A percentile compares a stretch with the other conserved stretches of the same genome.
These are phyloP conservation scores for Oryza australiensis DNA, from an alignment of 176 grass and related monocot genomes.

Conservation along the genomic window DNA sequence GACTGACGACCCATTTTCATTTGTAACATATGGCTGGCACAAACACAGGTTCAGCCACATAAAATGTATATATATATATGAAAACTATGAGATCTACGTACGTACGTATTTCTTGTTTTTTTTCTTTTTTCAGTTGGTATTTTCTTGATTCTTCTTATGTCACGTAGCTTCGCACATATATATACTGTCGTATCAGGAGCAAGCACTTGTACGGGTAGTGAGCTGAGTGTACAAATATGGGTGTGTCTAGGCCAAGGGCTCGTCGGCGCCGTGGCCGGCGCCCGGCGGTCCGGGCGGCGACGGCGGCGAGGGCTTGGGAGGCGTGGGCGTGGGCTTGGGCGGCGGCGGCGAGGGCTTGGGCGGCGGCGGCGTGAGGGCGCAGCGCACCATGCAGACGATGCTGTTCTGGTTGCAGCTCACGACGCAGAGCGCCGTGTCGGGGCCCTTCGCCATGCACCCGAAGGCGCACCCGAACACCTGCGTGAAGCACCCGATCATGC, in stretches of 20 bases:
- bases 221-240: not conserved
- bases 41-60: not conserved
- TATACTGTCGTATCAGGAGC: not conserved
- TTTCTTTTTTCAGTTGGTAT: not conserved
- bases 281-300: slow-evolving; percentile 18
- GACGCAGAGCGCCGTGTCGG: slow-evolving; percentile 48
- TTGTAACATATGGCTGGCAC: not conserved
- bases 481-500: slow-evolving; percentile 46
- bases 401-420: slow-evolving; percentile 47
- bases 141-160: not conserved
- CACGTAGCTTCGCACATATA: not conserved
- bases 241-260: not conserved
- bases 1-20: slow-evolving; percentile 9
- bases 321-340: not conserved
- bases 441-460: slow-evolving; percentile 50
- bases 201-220: not conserved
- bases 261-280: not conserved
- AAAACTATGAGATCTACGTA: not conserved
- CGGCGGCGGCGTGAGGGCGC: slow-evolving; percentile 34
- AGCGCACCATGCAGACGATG: slow-evolving; percentile 47
- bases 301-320: not conserved
- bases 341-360: not conserved
- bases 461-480: slow-evolving; percentile 39
- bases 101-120: not conserved
- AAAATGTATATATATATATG: not conserved